Evolutionary conservation across 768 basidiomycete genomes (phyloP).

Genomic region (Amanita inopinata): DNA sequence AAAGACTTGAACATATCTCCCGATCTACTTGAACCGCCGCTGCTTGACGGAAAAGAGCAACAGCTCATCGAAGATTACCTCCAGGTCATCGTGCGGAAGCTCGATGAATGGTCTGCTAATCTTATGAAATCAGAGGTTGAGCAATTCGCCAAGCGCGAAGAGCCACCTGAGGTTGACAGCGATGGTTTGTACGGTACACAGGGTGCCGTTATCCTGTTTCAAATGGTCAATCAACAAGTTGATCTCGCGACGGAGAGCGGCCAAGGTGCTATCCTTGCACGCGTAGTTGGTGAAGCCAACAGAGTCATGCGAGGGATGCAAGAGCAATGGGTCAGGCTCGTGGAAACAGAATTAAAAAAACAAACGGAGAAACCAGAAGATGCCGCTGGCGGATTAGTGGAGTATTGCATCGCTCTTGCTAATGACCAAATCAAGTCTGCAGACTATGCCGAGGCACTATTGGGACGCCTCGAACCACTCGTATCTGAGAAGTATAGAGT

Average conservation of each 20-base stretch:
- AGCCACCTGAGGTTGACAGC: constrained; percentile 81
- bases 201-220: constrained; percentile 91
- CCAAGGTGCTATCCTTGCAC: constrained; percentile 86
- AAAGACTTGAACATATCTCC: constrained; percentile 81
- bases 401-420: constrained; percentile 93
- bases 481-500: constrained; percentile 88
- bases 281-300: constrained; percentile 80
- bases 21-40: constrained; percentile 76
- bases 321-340: constrained; percentile 73
- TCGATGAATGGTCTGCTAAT: constrained; percentile 95
- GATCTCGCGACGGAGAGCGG: constrained; percentile 94
- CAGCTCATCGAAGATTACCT: constrained; percentile 92
- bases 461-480: constrained; percentile 78
- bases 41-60: constrained; percentile 95
- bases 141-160: constrained; percentile 74
- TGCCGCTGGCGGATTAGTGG: constrained; percentile 78
- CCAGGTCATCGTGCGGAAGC: constrained; percentile 83
- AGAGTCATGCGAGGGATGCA: constrained; percentile 87
- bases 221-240: constrained; percentile 96
- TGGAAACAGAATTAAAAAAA: constrained; percentile 82
- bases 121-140: constrained; percentile 85
- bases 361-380: constrained; percentile 86
- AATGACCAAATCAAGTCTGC: constrained; percentile 98
- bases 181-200: constrained; percentile 89
- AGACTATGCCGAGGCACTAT: constrained; percentile 83